Evolutionary conservation across 2,329 filamentous ascomycete species (phyloP).

Genomic region (Penicillium fuscoglaucum): DNA sequence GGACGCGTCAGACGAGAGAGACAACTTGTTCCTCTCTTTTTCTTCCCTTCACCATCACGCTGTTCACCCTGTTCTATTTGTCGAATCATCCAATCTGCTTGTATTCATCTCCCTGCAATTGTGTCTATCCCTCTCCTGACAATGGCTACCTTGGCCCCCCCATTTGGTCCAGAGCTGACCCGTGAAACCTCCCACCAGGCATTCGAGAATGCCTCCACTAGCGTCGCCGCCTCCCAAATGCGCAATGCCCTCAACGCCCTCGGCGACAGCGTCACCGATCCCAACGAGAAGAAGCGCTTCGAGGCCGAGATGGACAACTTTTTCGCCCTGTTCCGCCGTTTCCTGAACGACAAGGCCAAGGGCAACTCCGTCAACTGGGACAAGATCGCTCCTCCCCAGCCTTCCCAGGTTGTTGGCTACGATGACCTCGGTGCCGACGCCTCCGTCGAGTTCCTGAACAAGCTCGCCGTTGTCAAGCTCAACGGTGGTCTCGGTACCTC

Average conservation of each 20-base stretch:
- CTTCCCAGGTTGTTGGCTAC: conserved; percentile 93
- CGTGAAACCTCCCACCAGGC: conserved; percentile 59
- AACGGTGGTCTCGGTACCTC: conserved; percentile 99
- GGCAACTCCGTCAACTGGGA: conserved; percentile 96
- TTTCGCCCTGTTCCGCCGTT: conserved; percentile 96
- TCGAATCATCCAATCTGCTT: neutral
- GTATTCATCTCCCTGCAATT: neutral
- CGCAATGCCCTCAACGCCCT: conserved; percentile 94
- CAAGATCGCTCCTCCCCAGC: conserved; percentile 89
- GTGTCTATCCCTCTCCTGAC: neutral
- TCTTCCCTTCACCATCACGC: neutral
- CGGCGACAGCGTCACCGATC: conserved; percentile 82
- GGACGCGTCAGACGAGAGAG: neutral
- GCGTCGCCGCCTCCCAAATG: conserved; percentile 97
- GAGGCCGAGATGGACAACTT: conserved; percentile 99
- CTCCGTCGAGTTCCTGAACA: conserved; percentile 91
- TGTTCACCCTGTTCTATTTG: neutral
- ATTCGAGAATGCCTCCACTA: conserved; percentile 99
- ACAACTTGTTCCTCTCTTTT: neutral
- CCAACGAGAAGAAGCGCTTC: conserved; percentile 74
- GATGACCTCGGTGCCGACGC: conserved; percentile 84
- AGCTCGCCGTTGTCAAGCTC: conserved; percentile 97
- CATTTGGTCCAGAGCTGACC: conserved; percentile 8
- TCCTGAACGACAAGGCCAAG: conserved; percentile 98
- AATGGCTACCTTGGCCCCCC: conserved; percentile 4